Evolutionary conservation across 768 basidiomycete genomes (phyloP), one percentile per base, ranked within the genome.

Genomic region (Jaapia argillacea): DNA sequence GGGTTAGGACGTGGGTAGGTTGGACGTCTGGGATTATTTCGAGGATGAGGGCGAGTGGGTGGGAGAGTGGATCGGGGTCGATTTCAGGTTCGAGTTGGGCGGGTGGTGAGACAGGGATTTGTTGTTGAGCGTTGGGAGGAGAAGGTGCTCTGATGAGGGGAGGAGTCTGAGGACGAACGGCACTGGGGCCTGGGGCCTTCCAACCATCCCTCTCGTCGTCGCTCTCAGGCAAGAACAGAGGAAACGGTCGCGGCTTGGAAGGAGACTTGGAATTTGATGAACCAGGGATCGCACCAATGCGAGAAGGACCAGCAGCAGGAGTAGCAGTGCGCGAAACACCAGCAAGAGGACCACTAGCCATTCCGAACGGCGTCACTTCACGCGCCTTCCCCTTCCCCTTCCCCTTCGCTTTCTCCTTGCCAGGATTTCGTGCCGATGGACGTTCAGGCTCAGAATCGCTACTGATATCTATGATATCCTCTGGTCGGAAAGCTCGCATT

Each of bases 21-120:
- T 72, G 67, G 20, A 85, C 80, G 50, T 86, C 81, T 0, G 85
- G 85, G 10, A 86, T 57, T 36, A 88, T 72, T 51, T 85, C 81
- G 27, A 82, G 63, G 24, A 85, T 67, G 33, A 67, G 75, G 1
- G 72, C 67, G 24, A 81, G 46, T 36, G 54, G 59, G 14, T 25
- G 51, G 37, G 62, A 62, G n/a, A 43, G n/a, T 38, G 37, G 37
- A 7, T 7, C 37, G 10, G 10, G 10, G 10, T 12, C 7, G 7
- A 7, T 21, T 22, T 12, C 10, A 7, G 37, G 37, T 38, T 7
- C 10, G 21, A 21, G 37, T 7, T 38, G 37, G 10, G 37, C 10
- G 21, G 7, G 20, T 21, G 10, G 37, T 12, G 20, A 21, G 37
- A 21, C 21, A 21, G 37, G 10, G 37, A 7, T 10, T 10, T 21